Evolutionary conservation across 129 eudicot species (phyloP).

Genomic region (Pulicaria dysenterica): DNA sequence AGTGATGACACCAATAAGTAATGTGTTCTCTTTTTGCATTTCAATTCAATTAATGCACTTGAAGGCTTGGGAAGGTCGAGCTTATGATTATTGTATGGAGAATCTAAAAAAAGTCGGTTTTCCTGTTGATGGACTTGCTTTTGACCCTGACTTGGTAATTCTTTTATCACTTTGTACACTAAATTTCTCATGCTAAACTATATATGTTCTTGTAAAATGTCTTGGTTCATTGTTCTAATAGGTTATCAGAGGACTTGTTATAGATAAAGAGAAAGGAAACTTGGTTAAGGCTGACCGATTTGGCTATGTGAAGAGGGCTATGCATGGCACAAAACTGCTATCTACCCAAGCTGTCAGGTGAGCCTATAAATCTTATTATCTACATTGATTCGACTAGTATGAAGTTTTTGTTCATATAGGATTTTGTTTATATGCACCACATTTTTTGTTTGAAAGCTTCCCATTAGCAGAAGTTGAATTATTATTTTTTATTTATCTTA

Average conservation of each 20-base stretch:
- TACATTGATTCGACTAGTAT: conserved; percentile 11
- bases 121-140: conserved; percentile 97
- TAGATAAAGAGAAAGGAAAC: conserved; percentile 96
- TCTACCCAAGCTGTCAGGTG: conserved; percentile 89
- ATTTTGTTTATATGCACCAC: conserved; percentile 25
- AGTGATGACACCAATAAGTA: background rate
- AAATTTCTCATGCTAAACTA: background rate
- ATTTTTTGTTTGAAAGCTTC: conserved; percentile 13
- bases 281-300: conserved; percentile 96
- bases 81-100: conserved; percentile 92
- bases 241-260: conserved; percentile 97
- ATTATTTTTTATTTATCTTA: background rate
- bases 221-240: conserved; percentile 30
- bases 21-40: conserved; percentile 12
- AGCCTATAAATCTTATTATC: conserved; percentile 2
- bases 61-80: conserved; percentile 99
- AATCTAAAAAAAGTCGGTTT: conserved; percentile 79
- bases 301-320: conserved; percentile 96
- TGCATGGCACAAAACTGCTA: conserved; percentile 96
- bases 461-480: conserved; percentile 17
- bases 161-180: background rate
- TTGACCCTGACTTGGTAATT: conserved; percentile 91
- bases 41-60: conserved; percentile 25
- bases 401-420: background rate
- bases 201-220: background rate